Conservation (phyloP, 73 alveolate genomes). For the Paramecium pentaurelia region DNA sequence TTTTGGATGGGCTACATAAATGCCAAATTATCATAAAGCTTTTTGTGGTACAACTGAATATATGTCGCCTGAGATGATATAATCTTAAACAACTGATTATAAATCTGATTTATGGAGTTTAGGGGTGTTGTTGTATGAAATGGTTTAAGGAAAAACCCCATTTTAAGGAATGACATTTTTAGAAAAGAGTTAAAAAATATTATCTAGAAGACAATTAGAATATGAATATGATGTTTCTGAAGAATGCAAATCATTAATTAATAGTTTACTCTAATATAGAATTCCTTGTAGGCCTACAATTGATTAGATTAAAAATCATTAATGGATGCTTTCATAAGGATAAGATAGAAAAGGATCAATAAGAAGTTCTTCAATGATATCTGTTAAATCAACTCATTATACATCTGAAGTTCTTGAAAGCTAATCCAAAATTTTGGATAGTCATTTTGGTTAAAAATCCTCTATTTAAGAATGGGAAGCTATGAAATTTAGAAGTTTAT, state of each 20-base stretch:
- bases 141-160: constrained; percentile 25
- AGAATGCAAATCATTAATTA: background rate
- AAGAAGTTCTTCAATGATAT: background rate
- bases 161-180: background rate
- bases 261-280: background rate
- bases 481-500: background rate
- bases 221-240: background rate
- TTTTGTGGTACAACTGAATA: constrained; percentile 73
- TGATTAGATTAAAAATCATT: background rate
- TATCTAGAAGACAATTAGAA: background rate
- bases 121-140: constrained; percentile 9
- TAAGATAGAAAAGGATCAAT: background rate
- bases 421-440: background rate
- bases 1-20: constrained; percentile 81
- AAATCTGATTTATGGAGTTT: constrained; percentile 19
- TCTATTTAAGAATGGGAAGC: background rate
- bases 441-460: background rate
- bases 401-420: background rate
- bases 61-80: constrained; percentile 47
- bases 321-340: background rate
- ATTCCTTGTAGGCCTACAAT: background rate
- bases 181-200: background rate
- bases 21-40: constrained; percentile 72
- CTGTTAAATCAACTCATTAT: background rate
- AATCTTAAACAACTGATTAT: background rate